Percentiles rank a stretch among this genome's conserved stretches.
These are phyloP conservation scores for Viridothelium virens DNA, from an alignment of 495 filamentous ascomycete species.

Conservation along the genomic window DNA sequence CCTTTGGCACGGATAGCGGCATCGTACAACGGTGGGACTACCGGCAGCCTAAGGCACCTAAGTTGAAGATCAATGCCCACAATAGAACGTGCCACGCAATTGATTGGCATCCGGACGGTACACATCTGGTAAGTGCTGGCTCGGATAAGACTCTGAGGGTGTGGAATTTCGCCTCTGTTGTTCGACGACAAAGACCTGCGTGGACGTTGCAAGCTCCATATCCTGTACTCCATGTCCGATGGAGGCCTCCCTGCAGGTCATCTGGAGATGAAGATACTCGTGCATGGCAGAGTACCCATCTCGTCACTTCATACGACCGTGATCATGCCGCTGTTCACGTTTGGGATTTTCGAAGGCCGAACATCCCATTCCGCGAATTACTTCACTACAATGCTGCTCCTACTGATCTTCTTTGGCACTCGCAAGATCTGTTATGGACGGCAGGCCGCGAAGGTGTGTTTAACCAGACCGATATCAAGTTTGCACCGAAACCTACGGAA, in stretches of 20 bases:
- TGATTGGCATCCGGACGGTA: conserved; percentile 94
- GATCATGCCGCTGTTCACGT: conserved; percentile 67
- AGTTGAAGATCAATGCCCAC: conserved; percentile 77
- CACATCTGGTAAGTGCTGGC: conserved; percentile 77
- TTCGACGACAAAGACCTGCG: conserved; percentile 69
- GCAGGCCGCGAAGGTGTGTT: conserved; percentile 78
- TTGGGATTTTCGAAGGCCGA: conserved; percentile 85
- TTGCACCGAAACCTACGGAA: conserved; percentile 70
- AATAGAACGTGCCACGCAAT: conserved; percentile 70
- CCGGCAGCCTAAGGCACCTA: conserved; percentile 48
- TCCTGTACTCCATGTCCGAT: conserved; percentile 68
- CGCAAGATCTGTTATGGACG: conserved; percentile 85
- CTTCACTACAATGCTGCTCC: conserved; percentile 63
- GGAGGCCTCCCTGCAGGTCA: conserved; percentile 75
- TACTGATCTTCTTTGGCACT: conserved; percentile 79
- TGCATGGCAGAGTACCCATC: conserved; percentile 57
- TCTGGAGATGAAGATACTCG: conserved; percentile 56
- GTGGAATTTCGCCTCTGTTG: conserved; percentile 82
- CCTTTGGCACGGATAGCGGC: conserved; percentile 81
- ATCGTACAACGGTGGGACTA: conserved; percentile 66
- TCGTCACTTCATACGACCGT: conserved; percentile 60
- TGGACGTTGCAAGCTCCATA: conserved; percentile 55
- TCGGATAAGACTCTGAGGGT: conserved; percentile 77
- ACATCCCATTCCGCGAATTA: conserved; percentile 80
- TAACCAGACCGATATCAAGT: conserved; percentile 80